Evolutionary conservation across 108 stramenopile genomes (phyloP).

Genomic region (Discostella stelligeroides): DNA sequence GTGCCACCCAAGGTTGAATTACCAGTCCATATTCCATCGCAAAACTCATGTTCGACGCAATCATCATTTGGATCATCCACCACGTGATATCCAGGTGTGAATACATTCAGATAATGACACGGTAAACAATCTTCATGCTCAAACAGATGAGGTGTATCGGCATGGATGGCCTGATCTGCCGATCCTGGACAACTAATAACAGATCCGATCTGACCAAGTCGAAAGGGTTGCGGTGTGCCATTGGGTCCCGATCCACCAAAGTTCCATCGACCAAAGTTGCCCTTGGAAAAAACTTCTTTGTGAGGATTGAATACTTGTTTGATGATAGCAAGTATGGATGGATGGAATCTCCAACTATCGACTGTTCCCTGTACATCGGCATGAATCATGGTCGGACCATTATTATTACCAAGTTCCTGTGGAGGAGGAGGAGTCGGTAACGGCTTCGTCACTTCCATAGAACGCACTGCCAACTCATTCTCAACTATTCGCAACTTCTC

Average conservation of each 20-base stretch:
- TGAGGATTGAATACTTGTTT: conserved; percentile 70
- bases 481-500: conserved; percentile 22
- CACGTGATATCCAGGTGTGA: conserved; percentile 59
- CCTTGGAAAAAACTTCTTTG: conserved; percentile 47
- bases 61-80: conserved; percentile 25
- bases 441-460: too few relatives aligned
- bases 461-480: conserved; percentile 14
- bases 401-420: neutral
- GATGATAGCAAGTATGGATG: conserved; percentile 62
- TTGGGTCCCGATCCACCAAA: conserved; percentile 85
- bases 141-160: conserved; percentile 89
- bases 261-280: conserved; percentile 86
- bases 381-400: conserved; percentile 37
- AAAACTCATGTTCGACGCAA: conserved; percentile 30
- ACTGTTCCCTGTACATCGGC: conserved; percentile 18
- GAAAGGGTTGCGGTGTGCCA: conserved; percentile 73
- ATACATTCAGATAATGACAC: conserved; percentile 85
- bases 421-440: too few relatives aligned
- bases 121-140: conserved; percentile 70
- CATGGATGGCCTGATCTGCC: conserved; percentile 87
- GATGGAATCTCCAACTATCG: conserved; percentile 58
- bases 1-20: conserved; percentile 72
- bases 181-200: conserved; percentile 81
- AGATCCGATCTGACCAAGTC: conserved; percentile 79
- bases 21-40: conserved; percentile 50